Percentiles rank a stretch among this genome's conserved stretches.
These are phyloP conservation scores for Pinus albicaulis DNA, from an alignment of 75 land plant genomes.

Conservation along the genomic window DNA sequence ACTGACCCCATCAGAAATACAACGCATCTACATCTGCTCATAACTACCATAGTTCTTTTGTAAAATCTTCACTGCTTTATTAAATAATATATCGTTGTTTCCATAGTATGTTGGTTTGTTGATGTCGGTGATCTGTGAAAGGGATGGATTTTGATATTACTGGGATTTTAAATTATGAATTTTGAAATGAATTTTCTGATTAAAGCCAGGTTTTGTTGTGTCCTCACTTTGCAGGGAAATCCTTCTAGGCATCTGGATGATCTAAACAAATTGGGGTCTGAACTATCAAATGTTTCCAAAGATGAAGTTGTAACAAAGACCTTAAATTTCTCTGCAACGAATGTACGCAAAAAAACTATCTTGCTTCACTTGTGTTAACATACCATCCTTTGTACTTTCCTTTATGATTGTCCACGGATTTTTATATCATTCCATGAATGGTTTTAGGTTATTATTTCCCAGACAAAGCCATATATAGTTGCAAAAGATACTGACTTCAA, in stretches of 20 bases:
- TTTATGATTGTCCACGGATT: neutral
- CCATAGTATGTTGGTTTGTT: neutral
- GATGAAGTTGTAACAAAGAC: neutral
- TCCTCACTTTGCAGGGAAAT: neutral
- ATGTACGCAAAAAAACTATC: neutral
- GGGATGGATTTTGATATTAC: too few species aligned
- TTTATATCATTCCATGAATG: neutral
- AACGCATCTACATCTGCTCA: neutral
- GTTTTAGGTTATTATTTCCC: neutral
- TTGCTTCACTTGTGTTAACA: neutral
- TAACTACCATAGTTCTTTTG: neutral
- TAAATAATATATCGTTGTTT: too few species aligned
- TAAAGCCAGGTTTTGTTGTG: neutral
- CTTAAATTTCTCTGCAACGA: neutral
- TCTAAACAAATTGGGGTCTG: neutral
- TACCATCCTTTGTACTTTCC: neutral
- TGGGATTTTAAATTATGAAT: neutral
- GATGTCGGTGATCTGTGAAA: neutral
- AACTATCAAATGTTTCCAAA: neutral
- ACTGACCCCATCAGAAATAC: too few species aligned
- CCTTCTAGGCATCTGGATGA: neutral
- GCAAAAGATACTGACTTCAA: neutral
- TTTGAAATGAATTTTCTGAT: neutral
- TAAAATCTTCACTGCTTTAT: neutral
- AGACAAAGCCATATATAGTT: neutral